Percentiles rank a stretch among this genome's conserved stretches.
Conservation (phyloP, 2,329 filamentous ascomycete genomes). For the Leptoxyphium fumago region DNA sequence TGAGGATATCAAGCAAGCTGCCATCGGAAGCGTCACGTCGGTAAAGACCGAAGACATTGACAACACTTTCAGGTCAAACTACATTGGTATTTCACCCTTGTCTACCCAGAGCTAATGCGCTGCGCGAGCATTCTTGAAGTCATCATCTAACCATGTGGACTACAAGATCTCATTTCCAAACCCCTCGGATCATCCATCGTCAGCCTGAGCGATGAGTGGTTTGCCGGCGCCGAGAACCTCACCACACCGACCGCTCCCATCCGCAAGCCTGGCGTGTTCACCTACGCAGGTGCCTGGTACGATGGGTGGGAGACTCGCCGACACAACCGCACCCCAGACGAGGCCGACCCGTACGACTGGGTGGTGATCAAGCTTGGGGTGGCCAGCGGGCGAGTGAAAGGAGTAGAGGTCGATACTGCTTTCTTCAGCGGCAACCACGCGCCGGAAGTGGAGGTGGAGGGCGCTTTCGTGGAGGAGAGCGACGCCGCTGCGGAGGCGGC, state of each 20-base stretch:
- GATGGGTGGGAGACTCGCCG: slow-evolving; percentile 50
- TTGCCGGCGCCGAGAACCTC: slow-evolving; percentile 44
- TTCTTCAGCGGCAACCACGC: slow-evolving; percentile 76
- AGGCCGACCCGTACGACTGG: slow-evolving; percentile 40
- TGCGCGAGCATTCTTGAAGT: slow-evolving; percentile 2
- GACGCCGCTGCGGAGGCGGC: slow-evolving; percentile 38
- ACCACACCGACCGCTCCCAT: slow-evolving; percentile 41
- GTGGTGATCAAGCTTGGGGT: slow-evolving; percentile 45
- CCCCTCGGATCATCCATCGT: slow-evolving; percentile 38
- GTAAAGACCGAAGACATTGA: slow-evolving; percentile 38
- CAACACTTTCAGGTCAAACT: slow-evolving; percentile 39
- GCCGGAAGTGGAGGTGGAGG: slow-evolving; percentile 63
- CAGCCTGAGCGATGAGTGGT: slow-evolving; percentile 46
- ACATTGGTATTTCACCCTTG: slow-evolving; percentile 26
- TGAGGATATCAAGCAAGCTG: neutral
- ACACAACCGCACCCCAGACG: slow-evolving; percentile 30
- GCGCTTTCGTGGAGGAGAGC: slow-evolving; percentile 51
- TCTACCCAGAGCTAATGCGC: neutral
- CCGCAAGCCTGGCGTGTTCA: slow-evolving; percentile 42
- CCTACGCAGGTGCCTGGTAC: slow-evolving; percentile 48
- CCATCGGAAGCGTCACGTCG: slow-evolving; percentile 14
- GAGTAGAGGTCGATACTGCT: slow-evolving; percentile 66
- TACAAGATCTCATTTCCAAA: slow-evolving; percentile 37
- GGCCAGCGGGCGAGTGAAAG: slow-evolving; percentile 54
- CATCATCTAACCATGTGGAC: neutral